A percentile compares a stretch with the other conserved stretches of the same genome.
Evolutionary conservation across 345 rosid species (phyloP).

Genomic region (Moricandia arvensis): DNA sequence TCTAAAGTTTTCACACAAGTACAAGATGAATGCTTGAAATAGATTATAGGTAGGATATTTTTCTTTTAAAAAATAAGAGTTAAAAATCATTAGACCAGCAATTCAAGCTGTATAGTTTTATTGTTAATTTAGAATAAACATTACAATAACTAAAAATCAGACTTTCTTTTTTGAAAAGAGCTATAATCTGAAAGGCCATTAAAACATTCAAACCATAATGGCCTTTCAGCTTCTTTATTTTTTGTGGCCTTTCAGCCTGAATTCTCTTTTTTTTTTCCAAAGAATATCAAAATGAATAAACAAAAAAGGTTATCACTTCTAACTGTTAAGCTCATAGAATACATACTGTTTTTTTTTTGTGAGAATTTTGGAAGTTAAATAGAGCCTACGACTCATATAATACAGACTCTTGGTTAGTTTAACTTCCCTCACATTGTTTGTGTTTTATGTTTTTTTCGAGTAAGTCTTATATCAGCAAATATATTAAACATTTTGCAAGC

Average conservation of each 20-base stretch:
- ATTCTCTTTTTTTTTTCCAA: background rate
- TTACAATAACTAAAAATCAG: background rate
- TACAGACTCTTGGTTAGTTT: background rate
- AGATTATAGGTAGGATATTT: background rate
- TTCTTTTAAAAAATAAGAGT: background rate
- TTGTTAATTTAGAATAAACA: background rate
- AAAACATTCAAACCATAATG: background rate
- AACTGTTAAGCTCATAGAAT: slow-evolving; percentile 6
- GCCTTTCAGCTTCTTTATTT: background rate
- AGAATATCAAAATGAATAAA: background rate
- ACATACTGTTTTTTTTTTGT: no score
- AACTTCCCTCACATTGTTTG: background rate
- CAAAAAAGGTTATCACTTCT: background rate
- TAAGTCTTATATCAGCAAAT: background rate
- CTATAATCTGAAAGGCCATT: background rate
- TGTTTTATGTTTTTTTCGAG: background rate
- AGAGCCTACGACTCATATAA: background rate
- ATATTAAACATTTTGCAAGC: background rate
- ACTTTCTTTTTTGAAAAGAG: background rate
- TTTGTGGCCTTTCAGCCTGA: background rate
- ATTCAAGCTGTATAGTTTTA: background rate
- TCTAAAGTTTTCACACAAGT: background rate
- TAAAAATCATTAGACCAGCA: background rate
- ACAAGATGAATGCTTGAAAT: background rate
- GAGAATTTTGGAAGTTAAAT: background rate